A percentile compares a stretch with the other conserved stretches of the same genome.
phyloP scores from a whole-genome alignment of 1,139 yeast genomes.

The Hansenula anomala region DNA sequence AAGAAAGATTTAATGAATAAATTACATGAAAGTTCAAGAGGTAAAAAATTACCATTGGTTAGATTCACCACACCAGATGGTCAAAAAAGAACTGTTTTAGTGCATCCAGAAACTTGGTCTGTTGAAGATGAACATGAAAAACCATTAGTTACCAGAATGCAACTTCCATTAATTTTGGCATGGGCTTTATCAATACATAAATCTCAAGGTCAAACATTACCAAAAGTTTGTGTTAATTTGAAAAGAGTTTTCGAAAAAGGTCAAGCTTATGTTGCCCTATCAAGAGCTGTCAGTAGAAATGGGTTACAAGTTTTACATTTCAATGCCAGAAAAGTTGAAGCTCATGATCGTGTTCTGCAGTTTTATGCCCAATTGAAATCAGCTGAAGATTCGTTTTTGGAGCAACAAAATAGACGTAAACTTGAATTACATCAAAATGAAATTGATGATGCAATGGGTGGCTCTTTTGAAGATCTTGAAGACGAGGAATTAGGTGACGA shows the following conservation, averaged over 20 bases:
- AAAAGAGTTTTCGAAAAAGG: constrained; percentile 81
- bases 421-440: constrained; percentile 2
- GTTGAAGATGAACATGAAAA: constrained; percentile 56
- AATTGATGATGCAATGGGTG: not conserved
- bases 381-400: constrained; percentile 33
- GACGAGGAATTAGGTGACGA: not conserved
- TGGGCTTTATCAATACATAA: constrained; percentile 97
- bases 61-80: constrained; percentile 70
- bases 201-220: constrained; percentile 93
- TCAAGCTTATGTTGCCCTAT: constrained; percentile 90
- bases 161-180: constrained; percentile 82
- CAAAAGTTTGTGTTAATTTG: constrained; percentile 77
- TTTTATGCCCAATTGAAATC: constrained; percentile 45
- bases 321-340: constrained; percentile 47
- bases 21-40: constrained; percentile 32
- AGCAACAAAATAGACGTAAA: too few relatives aligned
- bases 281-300: constrained; percentile 75
- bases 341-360: constrained; percentile 56
- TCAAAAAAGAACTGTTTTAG: constrained; percentile 63
- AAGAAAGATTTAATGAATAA: constrained; percentile 33
- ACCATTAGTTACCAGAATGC: constrained; percentile 52
- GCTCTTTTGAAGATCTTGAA: constrained; percentile 5
- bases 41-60: constrained; percentile 63
- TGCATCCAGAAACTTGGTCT: constrained; percentile 71
- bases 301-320: constrained; percentile 80